Evolutionary conservation across 768 basidiomycete species (phyloP).

Genomic region (Trametes sanguinea): DNA sequence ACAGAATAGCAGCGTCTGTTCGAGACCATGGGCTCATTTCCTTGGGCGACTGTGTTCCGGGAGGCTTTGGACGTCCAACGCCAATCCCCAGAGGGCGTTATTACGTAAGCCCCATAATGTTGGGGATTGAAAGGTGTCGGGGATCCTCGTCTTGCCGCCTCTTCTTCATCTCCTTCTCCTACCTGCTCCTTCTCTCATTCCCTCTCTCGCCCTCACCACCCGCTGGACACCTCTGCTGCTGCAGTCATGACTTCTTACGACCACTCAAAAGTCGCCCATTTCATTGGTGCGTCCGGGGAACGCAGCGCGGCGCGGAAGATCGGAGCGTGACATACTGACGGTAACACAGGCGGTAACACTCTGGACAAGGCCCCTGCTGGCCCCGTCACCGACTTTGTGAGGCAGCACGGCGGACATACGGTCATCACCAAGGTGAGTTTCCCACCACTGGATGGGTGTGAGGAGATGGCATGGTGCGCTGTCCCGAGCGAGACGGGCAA

Average conservation of each 20-base stretch:
- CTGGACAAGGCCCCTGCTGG: constrained; percentile 81
- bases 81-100: constrained; percentile 15
- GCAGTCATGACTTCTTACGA: constrained; percentile 44
- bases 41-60: constrained; percentile 5
- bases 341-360: constrained; percentile 80
- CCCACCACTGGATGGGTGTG: neutral
- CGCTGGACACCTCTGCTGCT: neutral
- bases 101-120: constrained; percentile 22
- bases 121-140: constrained; percentile 23
- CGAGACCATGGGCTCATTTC: constrained; percentile 5
- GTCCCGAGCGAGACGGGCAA: too few species aligned
- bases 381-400: constrained; percentile 88
- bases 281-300: constrained; percentile 50
- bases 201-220: neutral
- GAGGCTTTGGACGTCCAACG: constrained; percentile 13
- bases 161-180: constrained; percentile 15
- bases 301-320: neutral
- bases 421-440: constrained; percentile 90
- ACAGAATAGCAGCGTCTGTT: neutral
- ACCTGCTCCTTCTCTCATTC: constrained; percentile 8
- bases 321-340: constrained; percentile 19
- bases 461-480: neutral
- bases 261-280: constrained; percentile 62
- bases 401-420: constrained; percentile 89
- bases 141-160: constrained; percentile 1